A percentile compares a stretch with the other conserved stretches of the same genome.
Conservation (phyloP, 306 rosid genomes). For the Prosopis cineraria region DNA sequence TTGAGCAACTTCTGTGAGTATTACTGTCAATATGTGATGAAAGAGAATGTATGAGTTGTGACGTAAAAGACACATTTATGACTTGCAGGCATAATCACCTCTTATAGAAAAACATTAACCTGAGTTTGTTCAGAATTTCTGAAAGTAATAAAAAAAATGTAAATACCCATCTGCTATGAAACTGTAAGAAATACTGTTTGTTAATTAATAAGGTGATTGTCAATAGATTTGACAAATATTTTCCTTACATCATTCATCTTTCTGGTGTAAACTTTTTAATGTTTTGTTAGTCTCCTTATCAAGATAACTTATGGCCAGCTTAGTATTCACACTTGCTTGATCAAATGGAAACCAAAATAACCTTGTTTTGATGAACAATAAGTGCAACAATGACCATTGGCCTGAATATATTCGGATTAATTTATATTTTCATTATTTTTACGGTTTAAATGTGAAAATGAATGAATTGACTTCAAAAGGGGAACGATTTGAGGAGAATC, state of each 20-base stretch:
- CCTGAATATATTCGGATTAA: background rate
- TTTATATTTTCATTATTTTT: background rate
- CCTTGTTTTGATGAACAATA: background rate
- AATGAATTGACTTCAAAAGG: background rate
- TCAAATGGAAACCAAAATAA: background rate
- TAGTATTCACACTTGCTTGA: background rate
- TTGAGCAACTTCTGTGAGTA: slow-evolving; percentile 92
- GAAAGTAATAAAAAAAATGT: background rate
- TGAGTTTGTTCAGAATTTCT: background rate
- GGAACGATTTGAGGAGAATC: too few relatives aligned
- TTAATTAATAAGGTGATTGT: background rate
- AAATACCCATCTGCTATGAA: background rate
- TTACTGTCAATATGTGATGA: slow-evolving; percentile 29
- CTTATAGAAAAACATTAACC: background rate
- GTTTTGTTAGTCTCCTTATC: background rate
- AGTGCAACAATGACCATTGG: background rate
- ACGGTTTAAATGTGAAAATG: slow-evolving; percentile 1
- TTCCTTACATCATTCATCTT: background rate
- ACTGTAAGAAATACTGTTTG: background rate
- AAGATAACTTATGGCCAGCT: background rate
- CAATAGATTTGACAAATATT: background rate
- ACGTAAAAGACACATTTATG: background rate
- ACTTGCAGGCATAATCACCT: background rate
- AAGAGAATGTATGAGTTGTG: background rate
- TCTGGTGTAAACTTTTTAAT: background rate